These are phyloP conservation scores for Pichia sp. DNA, from an alignment of 1,139 yeast genomes.

Conservation along the genomic window DNA sequence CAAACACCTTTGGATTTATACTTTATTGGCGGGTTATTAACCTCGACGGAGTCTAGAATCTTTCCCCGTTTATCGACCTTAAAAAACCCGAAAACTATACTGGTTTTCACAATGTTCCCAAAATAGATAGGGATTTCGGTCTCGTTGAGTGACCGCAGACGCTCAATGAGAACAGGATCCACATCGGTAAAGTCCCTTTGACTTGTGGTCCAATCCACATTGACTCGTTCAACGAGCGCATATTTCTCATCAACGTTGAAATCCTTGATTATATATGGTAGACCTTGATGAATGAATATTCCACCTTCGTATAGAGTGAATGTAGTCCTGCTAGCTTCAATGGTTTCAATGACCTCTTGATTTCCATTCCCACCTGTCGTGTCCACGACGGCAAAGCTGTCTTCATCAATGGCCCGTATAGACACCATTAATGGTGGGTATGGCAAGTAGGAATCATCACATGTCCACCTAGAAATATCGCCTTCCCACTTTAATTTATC, in stretches of 20 bases:
- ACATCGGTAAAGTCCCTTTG: slow-evolving; percentile 92
- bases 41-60: slow-evolving; percentile 88
- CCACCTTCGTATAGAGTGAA: slow-evolving; percentile 96
- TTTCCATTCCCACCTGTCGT: slow-evolving; percentile 57
- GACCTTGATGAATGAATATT: slow-evolving; percentile 89
- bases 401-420: slow-evolving; percentile 79
- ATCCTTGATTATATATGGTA: slow-evolving; percentile 79
- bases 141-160: slow-evolving; percentile 48
- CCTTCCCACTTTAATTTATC: slow-evolving; percentile 39
- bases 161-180: slow-evolving; percentile 75
- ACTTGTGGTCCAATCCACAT: slow-evolving; percentile 88
- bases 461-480: slow-evolving; percentile 46
- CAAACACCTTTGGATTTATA: slow-evolving; percentile 77
- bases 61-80: slow-evolving; percentile 72
- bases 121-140: slow-evolving; percentile 67
- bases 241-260: slow-evolving; percentile 68
- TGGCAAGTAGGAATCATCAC: slow-evolving; percentile 64
- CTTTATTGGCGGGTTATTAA: slow-evolving; percentile 77
- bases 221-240: slow-evolving; percentile 82
- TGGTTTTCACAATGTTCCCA: slow-evolving; percentile 70
- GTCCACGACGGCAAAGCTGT: slow-evolving; percentile 81
- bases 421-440: slow-evolving; percentile 75
- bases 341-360: slow-evolving; percentile 76
- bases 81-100: slow-evolving; percentile 86
- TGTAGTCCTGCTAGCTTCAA: slow-evolving; percentile 85